Evolutionary conservation across 176 grass and related monocot genomes (phyloP).

Genomic region (Eragrostis curvula): DNA sequence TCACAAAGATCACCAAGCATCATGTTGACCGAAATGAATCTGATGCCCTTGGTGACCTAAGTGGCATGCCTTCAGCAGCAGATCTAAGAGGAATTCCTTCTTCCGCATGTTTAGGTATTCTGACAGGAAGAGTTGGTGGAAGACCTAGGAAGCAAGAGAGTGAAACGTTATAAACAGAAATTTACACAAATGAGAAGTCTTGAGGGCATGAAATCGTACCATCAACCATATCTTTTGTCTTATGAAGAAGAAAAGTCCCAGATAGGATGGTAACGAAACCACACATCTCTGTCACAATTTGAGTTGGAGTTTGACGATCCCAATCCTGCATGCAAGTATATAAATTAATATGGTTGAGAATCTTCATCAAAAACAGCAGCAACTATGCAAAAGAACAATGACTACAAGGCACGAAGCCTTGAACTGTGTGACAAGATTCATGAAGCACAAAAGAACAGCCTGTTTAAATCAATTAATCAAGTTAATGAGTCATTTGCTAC

Average conservation of each 20-base stretch:
- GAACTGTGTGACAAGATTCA: background rate
- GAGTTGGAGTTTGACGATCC: constrained; percentile 96
- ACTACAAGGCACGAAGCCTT: background rate
- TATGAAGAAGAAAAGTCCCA: constrained; percentile 98
- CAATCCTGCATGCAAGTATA: constrained; percentile 70
- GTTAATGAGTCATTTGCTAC: background rate
- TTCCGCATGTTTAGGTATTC: constrained; percentile 63
- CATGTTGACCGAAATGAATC: constrained; percentile 53
- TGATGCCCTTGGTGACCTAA: constrained; percentile 68
- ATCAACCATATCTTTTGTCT: constrained; percentile 96
- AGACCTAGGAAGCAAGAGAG: constrained; percentile 51
- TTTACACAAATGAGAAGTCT: background rate
- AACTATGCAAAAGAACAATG: background rate
- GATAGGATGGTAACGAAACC: constrained; percentile 95
- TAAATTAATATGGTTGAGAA: constrained; percentile 6
- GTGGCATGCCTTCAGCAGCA: constrained; percentile 67
- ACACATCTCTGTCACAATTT: constrained; percentile 96
- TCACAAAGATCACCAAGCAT: background rate
- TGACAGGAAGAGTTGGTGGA: constrained; percentile 50
- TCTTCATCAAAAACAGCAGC: background rate
- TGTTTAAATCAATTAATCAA: background rate
- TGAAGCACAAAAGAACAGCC: background rate
- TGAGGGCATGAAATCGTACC: constrained; percentile 43
- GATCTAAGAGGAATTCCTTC: constrained; percentile 94
- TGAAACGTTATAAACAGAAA: background rate